Evolutionary conservation across 768 basidiomycete genomes (phyloP), one percentile per base, ranked within the genome.

Genomic region (Coprinopsis sp.): DNA sequence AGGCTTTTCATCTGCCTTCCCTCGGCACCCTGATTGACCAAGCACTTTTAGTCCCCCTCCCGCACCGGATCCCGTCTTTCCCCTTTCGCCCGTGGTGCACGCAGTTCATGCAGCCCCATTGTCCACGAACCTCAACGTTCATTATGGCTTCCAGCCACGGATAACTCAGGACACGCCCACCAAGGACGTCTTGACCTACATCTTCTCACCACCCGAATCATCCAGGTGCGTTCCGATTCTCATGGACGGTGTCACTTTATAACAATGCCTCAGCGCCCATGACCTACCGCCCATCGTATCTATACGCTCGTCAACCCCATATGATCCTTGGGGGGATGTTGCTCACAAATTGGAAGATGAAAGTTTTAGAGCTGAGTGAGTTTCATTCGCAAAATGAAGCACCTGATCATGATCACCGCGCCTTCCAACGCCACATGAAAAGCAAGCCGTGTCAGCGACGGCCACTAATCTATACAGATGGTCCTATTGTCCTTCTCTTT

Each of bases 341-440:
- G 91, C 89, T 12, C 66, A 67, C 52, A 80, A 79, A 61, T 72
- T 94, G 36, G 79, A 83, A 59, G 77, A 82, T 51, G 86, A 91
- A 55, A 66, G 68, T 11, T 87, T 84, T 64, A 79, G 84, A 67
- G 78, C 77, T 64, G 91, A 93, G 93, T 95, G 70, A 65, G 91
- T 87, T 52, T 57, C 55, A 56, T 51, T 57, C 50, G 59, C 51
- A 50, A 57, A 50, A n/a, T 55, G 52, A 47, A 48, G 48, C 50
- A 59, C 56, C 54, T 60, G 45, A 52, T 58, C 58, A 57, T 63
- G 45, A 53, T 46, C 51, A 52, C 23, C 37, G 33, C 49, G 55
- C 50, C 31, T 49, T 23, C 19, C 49, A 24, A 33, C 29, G 42
- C 37, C 43, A 34, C 37, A 48, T 34, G 18, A 10, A 24, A n/a